These are phyloP conservation scores for Fomes fomentarius DNA, from an alignment of 1,284 basidiomycete species.

Conservation along the genomic window DNA sequence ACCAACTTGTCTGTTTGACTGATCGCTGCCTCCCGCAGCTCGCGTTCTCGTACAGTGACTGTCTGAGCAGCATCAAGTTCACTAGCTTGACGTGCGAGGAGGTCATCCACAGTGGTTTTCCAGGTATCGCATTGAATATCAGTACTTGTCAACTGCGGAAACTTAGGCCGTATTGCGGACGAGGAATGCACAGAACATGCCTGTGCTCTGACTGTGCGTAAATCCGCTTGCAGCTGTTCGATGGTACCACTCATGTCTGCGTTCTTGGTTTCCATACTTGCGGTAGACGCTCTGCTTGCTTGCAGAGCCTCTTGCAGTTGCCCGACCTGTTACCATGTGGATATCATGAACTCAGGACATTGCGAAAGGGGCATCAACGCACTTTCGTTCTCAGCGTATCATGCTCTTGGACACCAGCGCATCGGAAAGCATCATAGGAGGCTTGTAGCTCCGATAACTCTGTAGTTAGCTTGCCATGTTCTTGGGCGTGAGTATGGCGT, in stretches of 20 bases:
- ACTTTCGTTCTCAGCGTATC: no score
- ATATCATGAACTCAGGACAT: neutral
- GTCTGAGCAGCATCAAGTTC: constrained; percentile 1
- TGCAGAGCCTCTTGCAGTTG: constrained; percentile 4
- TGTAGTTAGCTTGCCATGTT: constrained; percentile 3
- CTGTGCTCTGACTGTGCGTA: constrained; percentile 1
- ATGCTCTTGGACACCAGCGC: no score
- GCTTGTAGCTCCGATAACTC: neutral
- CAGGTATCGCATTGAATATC: constrained; percentile 16
- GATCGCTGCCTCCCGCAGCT: neutral
- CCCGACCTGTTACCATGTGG: neutral
- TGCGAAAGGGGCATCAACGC: no score
- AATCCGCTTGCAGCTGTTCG: neutral
- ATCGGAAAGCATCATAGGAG: no score
- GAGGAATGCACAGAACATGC: no score
- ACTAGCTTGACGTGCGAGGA: constrained; percentile 6
- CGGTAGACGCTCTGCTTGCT: neutral
- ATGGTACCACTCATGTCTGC: neutral
- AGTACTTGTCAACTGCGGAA: constrained; percentile 4
- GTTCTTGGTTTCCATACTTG: neutral
- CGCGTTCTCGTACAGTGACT: neutral
- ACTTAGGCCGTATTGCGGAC: neutral
- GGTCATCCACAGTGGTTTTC: constrained; percentile 9
- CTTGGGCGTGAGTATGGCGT: neutral
- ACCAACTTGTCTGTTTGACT: constrained; percentile 6